Conservation (phyloP, 2,329 filamentous ascomycete genomes). For the Macrophomina tecta region DNA sequence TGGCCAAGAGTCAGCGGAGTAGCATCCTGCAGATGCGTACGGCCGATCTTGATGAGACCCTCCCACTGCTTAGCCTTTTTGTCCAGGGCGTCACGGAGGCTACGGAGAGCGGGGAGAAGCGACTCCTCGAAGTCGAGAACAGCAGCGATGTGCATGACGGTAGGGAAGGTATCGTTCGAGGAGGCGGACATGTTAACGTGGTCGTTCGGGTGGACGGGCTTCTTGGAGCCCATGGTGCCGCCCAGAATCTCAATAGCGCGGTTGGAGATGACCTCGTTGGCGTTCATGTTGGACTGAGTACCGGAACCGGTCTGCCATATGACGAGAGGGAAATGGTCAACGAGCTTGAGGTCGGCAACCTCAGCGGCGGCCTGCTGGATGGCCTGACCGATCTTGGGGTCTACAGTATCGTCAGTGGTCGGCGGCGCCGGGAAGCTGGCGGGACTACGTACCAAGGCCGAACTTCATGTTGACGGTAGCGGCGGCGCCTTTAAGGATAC, state of each 20-base stretch:
- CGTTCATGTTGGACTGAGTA: constrained; percentile 99
- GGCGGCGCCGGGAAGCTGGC: background rate
- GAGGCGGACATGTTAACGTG: constrained; percentile 99
- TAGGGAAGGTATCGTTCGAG: constrained; percentile 99
- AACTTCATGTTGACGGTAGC: constrained; percentile 95
- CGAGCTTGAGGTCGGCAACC: constrained; percentile 89
- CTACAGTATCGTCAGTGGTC: constrained; percentile 51
- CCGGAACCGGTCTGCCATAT: constrained; percentile 99
- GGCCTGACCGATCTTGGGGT: constrained; percentile 86
- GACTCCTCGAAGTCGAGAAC: constrained; percentile 89
- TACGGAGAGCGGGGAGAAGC: constrained; percentile 81
- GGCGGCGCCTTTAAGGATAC: constrained; percentile 95
- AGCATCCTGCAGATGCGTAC: constrained; percentile 96
- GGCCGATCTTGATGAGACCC: constrained; percentile 97
- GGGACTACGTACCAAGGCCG: constrained; percentile 71
- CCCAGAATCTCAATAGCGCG: constrained; percentile 97
- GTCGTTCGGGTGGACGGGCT: constrained; percentile 98
- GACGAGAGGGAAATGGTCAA: constrained; percentile 97
- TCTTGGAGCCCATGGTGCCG: constrained; percentile 93
- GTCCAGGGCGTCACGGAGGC: constrained; percentile 82
- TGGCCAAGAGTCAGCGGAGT: constrained; percentile 94
- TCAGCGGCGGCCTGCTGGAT: constrained; percentile 93
- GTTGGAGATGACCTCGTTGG: constrained; percentile 99
- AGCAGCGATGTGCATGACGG: constrained; percentile 99
- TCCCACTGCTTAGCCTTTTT: constrained; percentile 89